These are phyloP conservation scores for Aegle marmelos DNA, from an alignment of 345 rosid genomes.

Conservation along the genomic window DNA sequence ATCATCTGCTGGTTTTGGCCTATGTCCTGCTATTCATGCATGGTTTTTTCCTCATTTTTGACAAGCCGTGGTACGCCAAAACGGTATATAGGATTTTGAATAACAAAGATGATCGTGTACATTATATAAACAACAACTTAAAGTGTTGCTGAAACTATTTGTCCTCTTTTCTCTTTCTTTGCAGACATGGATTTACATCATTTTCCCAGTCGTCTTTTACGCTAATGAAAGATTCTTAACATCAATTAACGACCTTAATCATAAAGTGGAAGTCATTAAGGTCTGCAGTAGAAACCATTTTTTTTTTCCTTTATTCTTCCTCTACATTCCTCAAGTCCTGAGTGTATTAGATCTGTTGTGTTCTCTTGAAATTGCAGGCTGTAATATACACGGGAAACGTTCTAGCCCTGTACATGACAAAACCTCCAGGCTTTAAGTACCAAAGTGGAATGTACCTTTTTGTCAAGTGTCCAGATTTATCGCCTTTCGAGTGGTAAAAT, in stretches of 20 bases:
- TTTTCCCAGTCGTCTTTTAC: slow-evolving; percentile 55
- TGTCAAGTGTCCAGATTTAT: slow-evolving; percentile 80
- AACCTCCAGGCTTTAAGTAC: slow-evolving; percentile 82
- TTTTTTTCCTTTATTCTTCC: not conserved
- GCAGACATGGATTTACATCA: slow-evolving; percentile 95
- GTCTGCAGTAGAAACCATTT: slow-evolving; percentile 23
- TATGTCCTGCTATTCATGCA: slow-evolving; percentile 66
- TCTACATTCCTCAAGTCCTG: not conserved
- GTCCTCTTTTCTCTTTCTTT: not conserved
- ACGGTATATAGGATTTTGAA: slow-evolving; percentile 44
- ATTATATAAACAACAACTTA: not conserved
- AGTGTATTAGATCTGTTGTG: not conserved
- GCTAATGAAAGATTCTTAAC: slow-evolving; percentile 56
- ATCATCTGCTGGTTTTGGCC: slow-evolving; percentile 73
- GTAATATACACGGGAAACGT: slow-evolving; percentile 86
- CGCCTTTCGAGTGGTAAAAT: slow-evolving; percentile 74
- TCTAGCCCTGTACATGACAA: slow-evolving; percentile 77
- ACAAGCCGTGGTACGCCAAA: slow-evolving; percentile 62
- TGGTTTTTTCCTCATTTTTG: slow-evolving; percentile 69
- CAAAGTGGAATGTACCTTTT: slow-evolving; percentile 96
- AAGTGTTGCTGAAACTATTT: not conserved
- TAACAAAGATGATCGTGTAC: not conserved
- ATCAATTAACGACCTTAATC: slow-evolving; percentile 49
- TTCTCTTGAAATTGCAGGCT: slow-evolving; percentile 49
- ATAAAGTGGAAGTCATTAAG: slow-evolving; percentile 71